Evolutionary conservation across 352 stramenopile genomes (phyloP).

Genomic region (Globisporangium irregulare): DNA sequence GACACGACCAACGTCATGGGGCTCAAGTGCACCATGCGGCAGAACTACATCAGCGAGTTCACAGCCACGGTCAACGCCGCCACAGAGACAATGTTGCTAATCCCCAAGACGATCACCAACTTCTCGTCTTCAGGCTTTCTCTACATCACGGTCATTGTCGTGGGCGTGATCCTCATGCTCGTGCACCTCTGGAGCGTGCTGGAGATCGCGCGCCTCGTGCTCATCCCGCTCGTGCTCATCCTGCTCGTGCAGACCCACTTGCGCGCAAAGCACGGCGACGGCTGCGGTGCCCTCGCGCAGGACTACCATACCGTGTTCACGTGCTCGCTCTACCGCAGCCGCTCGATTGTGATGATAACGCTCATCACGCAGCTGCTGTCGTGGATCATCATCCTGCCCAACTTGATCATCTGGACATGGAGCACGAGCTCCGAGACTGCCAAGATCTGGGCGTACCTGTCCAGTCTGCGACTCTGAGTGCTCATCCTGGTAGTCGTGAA

Average conservation of each 20-base stretch:
- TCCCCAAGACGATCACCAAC: conserved; percentile 16
- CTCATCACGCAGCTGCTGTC: conserved; percentile 32
- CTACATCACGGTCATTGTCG: conserved; percentile 13
- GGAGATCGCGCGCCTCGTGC: conserved; percentile 26
- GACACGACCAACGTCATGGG: conserved; percentile 40
- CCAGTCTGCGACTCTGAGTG: conserved; percentile 29
- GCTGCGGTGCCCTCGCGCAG: conserved; percentile 22
- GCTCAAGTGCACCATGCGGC: conserved; percentile 38
- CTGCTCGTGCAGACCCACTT: conserved; percentile 16
- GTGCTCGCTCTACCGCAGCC: conserved; percentile 40
- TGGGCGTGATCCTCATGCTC: conserved; percentile 29
- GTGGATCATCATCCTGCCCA: conserved; percentile 53
- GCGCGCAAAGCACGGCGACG: conserved; percentile 17
- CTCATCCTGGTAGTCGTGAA: conserved; percentile 35
- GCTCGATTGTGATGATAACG: conserved; percentile 28
- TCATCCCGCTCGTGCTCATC: conserved; percentile 18
- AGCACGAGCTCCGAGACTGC: conserved; percentile 26
- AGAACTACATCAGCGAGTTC: conserved; percentile 37
- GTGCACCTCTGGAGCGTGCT: conserved; percentile 29
- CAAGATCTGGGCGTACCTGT: conserved; percentile 40
- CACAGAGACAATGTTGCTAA: background rate
- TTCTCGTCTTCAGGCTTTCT: conserved; percentile 16
- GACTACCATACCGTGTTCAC: conserved; percentile 27
- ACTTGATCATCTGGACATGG: conserved; percentile 44
- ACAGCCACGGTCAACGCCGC: background rate